These are phyloP conservation scores for Fallopia convolvulus DNA, from an alignment of 148 eudicot genomes.

Conservation along the genomic window DNA sequence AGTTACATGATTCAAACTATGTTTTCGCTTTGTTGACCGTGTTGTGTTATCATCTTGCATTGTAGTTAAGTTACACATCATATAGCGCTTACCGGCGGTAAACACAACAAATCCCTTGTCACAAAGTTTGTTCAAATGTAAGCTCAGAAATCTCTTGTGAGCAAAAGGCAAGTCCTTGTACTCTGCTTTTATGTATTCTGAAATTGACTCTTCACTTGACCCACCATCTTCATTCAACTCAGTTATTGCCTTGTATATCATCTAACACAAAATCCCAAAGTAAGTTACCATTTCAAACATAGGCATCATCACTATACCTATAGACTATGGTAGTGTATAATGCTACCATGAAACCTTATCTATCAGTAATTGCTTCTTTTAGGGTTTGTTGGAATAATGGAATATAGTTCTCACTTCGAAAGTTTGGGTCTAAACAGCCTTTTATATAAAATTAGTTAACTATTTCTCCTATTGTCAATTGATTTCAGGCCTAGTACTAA, in stretches of 20 bases:
- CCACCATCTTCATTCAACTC: constrained; percentile 31
- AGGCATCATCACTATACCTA: too few species aligned
- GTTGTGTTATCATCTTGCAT: not conserved
- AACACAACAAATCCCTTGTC: constrained; percentile 16
- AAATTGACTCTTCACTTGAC: constrained; percentile 27
- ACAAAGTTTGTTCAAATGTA: constrained; percentile 26
- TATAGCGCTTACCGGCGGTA: constrained; percentile 14
- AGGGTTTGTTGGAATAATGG: too few species aligned
- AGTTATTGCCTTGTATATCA: constrained; percentile 26
- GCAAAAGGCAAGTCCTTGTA: constrained; percentile 35
- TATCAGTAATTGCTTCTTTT: too few species aligned
- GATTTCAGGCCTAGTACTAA: too few species aligned
- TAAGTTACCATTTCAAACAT: not conserved
- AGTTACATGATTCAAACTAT: not conserved
- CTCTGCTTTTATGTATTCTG: constrained; percentile 14
- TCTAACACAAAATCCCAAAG: constrained; percentile 18
- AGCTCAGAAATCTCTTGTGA: constrained; percentile 21
- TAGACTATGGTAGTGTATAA: not conserved
- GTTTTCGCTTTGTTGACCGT: not conserved
- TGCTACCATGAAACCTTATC: too few species aligned
- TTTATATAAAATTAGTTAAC: too few species aligned
- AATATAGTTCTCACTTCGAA: too few species aligned
- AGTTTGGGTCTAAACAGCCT: too few species aligned
- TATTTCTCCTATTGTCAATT: too few species aligned
- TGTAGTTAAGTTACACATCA: not conserved